Evolutionary conservation across 768 basidiomycete species (phyloP), one percentile per base, ranked within the genome.

Genomic region (Cyclocybe aegerita): DNA sequence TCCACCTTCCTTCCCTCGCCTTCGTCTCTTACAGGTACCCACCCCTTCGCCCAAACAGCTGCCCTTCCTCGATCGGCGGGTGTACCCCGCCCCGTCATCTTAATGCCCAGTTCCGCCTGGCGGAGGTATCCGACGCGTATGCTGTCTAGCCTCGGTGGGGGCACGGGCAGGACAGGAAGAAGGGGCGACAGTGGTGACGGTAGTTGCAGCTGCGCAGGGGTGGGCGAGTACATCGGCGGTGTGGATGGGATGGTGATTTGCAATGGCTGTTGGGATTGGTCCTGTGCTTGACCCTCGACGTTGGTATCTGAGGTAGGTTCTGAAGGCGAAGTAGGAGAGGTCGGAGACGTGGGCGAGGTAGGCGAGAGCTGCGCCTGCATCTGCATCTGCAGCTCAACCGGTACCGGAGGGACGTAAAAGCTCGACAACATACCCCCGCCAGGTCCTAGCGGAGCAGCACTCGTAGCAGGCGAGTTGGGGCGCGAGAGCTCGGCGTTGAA

Each of bases 401-500:
- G 47, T 4, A 50, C 42, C 16, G 57, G 59, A 0, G 67, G 67
- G 9, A 69, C 62, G 45, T 68, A 69, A 45, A 69, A 69, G 45
- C 62, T 55, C 10, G 60, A 58, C 46, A 65, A 44, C 43, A 49
- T 36, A 38, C 45, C 33, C 30, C 49, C 36, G 5, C 46, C 41
- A 2, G 54, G 42, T 9, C 41, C n/a, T 36, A 50, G 41, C 9
- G 52, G 43, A 9, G 44, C 9, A 2, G 58, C 43, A 14, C 52
- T 48, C 9, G 47, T 44, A 1, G 48, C 48, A 0, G 59, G 51
- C 15, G 59, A 55, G 0, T 55, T 57, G 3, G 60, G 64, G 29
- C 64, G 65, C 5, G 67, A 69, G n/a, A 73, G 57, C 54, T 70
- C 70, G 1, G 67, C 62, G 16, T 72, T 71, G 50, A 71, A 73